A percentile compares a stretch with the other conserved stretches of the same genome.
These are phyloP conservation scores for Neoboletus magnificus DNA, from an alignment of 768 basidiomycete species.

Conservation along the genomic window DNA sequence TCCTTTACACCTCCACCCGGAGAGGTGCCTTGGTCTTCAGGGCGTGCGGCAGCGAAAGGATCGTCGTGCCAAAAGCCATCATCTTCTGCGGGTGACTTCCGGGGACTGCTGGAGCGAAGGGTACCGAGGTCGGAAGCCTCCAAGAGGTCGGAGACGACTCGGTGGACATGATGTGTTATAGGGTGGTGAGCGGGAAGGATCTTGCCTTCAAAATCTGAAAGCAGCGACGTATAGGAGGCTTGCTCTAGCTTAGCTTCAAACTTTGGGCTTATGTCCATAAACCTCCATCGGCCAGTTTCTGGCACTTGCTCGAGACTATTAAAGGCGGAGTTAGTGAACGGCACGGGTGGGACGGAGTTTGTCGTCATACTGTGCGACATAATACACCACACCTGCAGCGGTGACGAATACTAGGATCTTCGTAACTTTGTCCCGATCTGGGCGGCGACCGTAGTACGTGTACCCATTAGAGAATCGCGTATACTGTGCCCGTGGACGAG, in stretches of 20 bases:
- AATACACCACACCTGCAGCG: slow-evolving; percentile 24
- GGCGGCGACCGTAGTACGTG: slow-evolving; percentile 2
- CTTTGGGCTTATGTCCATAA: slow-evolving; percentile 71
- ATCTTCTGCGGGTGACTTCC: neutral
- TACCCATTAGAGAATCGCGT: slow-evolving; percentile 23
- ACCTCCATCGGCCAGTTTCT: slow-evolving; percentile 84
- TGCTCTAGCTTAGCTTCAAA: slow-evolving; percentile 55
- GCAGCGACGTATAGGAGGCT: slow-evolving; percentile 38
- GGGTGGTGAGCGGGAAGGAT: slow-evolving; percentile 69
- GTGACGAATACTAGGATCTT: slow-evolving; percentile 19
- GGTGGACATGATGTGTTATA: slow-evolving; percentile 61
- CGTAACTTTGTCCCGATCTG: slow-evolving; percentile 4
- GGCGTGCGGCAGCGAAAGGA: slow-evolving; percentile 7
- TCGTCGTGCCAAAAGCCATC: slow-evolving; percentile 27
- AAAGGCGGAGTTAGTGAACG: neutral
- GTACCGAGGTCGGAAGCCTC: slow-evolving; percentile 68
- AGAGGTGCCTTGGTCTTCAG: neutral
- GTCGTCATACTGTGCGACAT: slow-evolving; percentile 28
- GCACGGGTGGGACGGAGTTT: neutral
- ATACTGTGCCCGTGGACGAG: slow-evolving; percentile 23
- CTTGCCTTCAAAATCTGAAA: slow-evolving; percentile 47
- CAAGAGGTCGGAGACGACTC: slow-evolving; percentile 67
- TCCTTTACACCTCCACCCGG: slow-evolving; percentile 29
- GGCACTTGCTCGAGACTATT: slow-evolving; percentile 77
- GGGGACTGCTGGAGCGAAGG: slow-evolving; percentile 31